phyloP scores from a whole-genome alignment of 495 filamentous ascomycete genomes.

The Penicillium flavigenum region DNA sequence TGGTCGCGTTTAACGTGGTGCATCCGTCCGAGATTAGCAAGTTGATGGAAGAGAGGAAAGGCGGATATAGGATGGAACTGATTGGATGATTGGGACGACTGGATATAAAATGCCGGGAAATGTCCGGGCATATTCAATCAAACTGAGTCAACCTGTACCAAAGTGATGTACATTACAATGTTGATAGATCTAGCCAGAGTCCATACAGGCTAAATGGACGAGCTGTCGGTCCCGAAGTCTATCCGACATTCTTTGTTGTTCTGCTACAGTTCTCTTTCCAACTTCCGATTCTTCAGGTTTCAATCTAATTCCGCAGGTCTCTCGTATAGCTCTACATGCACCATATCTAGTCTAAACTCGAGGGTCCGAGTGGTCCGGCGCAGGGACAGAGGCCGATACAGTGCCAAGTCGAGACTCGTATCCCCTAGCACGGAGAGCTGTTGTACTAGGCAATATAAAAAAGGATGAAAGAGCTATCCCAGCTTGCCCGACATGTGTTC shows the following conservation, averaged over 20 bases:
- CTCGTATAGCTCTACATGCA: not conserved
- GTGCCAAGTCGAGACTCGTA: not conserved
- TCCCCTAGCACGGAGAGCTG: not conserved
- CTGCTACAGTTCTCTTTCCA: not conserved
- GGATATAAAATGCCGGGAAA: not conserved
- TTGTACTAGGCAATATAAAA: not conserved
- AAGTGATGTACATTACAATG: not conserved
- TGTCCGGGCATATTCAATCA: not conserved
- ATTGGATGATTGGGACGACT: not conserved
- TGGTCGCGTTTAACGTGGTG: not conserved
- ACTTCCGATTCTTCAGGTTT: not conserved
- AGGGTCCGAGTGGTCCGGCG: constrained; percentile 8
- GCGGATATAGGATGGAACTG: not conserved
- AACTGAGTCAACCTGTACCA: not conserved
- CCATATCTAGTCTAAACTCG: not conserved
- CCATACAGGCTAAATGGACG: not conserved
- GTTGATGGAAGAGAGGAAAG: not conserved
- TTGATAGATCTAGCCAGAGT: not conserved
- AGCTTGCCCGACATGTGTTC: not conserved
- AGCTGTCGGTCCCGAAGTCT: not conserved
- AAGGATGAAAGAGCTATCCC: not conserved
- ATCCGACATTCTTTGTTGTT: not conserved
- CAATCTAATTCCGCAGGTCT: not conserved
- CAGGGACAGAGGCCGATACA: not conserved
- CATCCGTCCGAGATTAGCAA: not conserved